A percentile compares a stretch with the other conserved stretches of the same genome.
Evolutionary conservation across 768 basidiomycete genomes (phyloP).

Genomic region (Leccinum fibrillosum): DNA sequence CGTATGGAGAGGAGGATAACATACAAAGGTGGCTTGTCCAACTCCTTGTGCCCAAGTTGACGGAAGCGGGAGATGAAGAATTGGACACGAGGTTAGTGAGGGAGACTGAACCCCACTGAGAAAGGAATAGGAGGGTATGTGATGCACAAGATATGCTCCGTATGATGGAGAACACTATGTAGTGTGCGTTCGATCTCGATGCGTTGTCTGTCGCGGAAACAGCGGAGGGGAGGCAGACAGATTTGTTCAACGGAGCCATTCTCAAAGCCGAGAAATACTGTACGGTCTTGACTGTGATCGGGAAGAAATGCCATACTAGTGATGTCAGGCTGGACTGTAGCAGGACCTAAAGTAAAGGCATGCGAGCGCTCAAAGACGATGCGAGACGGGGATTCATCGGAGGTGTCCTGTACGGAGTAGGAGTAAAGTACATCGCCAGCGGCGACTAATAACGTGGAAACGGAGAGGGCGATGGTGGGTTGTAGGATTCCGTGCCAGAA

Average conservation of each 20-base stretch:
- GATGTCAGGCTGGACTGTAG: slow-evolving; percentile 41
- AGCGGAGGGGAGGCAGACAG: slow-evolving; percentile 25
- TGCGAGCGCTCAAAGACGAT: slow-evolving; percentile 47
- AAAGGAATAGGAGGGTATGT: slow-evolving; percentile 51
- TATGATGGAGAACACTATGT: slow-evolving; percentile 30
- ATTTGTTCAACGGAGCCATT: slow-evolving; percentile 57
- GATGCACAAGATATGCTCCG: slow-evolving; percentile 53
- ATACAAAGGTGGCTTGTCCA: slow-evolving; percentile 63
- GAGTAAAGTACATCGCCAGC: slow-evolving; percentile 57
- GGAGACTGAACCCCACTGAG: slow-evolving; percentile 49
- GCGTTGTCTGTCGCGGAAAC: slow-evolving; percentile 2
- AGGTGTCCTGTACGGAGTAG: slow-evolving; percentile 44
- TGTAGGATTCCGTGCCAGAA: slow-evolving; percentile 57
- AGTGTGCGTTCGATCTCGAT: slow-evolving; percentile 22
- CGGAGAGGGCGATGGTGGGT: slow-evolving; percentile 53
- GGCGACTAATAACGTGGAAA: slow-evolving; percentile 56
- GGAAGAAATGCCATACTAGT: slow-evolving; percentile 50
- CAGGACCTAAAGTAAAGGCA: slow-evolving; percentile 34
- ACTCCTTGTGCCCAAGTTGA: slow-evolving; percentile 50
- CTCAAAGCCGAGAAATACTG: slow-evolving; percentile 54
- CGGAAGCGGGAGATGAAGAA: slow-evolving; percentile 21
- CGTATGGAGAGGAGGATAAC: slow-evolving; percentile 52
- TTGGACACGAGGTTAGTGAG: slow-evolving; percentile 31
- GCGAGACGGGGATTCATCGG: slow-evolving; percentile 37
- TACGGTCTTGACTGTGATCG: slow-evolving; percentile 42